Evolutionary conservation across 306 rosid genomes (phyloP).

Genomic region (Glycyrrhiza uralensis): DNA sequence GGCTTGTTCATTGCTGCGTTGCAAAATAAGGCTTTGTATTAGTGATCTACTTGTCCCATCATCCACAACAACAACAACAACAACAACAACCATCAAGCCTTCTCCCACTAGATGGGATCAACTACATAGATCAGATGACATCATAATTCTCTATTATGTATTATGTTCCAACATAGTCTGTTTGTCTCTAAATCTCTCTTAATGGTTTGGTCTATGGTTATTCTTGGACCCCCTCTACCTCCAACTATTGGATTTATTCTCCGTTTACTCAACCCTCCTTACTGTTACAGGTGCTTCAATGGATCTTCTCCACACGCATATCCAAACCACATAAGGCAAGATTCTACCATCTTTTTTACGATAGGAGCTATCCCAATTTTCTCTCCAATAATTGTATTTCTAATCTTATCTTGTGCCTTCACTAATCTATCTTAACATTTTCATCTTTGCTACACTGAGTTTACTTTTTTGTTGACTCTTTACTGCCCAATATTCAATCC

Average conservation of each 20-base stretch:
- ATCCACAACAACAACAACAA: background rate
- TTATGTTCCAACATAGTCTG: background rate
- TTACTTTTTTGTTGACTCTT: background rate
- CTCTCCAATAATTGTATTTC: background rate
- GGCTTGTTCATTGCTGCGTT: background rate
- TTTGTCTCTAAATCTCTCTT: background rate
- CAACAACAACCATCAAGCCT: background rate
- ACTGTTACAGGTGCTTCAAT: background rate
- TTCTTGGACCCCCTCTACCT: background rate
- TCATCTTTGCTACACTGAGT: background rate
- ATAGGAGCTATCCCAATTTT: background rate
- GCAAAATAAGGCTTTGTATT: slow-evolving; percentile 24
- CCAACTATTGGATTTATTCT: background rate
- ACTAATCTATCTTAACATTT: background rate
- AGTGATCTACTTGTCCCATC: background rate
- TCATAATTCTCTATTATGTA: background rate
- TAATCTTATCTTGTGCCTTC: background rate
- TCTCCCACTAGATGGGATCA: background rate
- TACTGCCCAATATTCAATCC: background rate
- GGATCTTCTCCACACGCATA: background rate
- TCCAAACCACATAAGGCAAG: background rate
- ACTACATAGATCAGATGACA: background rate
- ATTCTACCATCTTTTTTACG: background rate
- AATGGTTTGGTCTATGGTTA: background rate
- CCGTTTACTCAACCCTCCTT: background rate